Evolutionary conservation across 2,329 filamentous ascomycete species (phyloP).

Genomic region (Alternaria burnsii): DNA sequence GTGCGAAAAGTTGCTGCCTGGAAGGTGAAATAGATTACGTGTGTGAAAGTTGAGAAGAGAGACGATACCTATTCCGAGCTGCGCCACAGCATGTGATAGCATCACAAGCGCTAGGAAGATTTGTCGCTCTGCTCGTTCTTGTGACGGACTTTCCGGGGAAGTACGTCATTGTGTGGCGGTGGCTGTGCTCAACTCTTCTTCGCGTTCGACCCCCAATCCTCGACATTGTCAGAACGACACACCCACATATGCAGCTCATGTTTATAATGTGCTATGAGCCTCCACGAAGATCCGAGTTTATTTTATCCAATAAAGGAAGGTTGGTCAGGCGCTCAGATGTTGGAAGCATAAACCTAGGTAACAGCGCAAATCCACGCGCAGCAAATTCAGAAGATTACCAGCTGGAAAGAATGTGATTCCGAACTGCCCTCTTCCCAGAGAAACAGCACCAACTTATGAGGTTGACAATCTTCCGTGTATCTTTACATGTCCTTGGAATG

Average conservation of each 20-base stretch:
- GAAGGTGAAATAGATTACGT: conserved; percentile 29
- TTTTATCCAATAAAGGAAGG: background rate
- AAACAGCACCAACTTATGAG: background rate
- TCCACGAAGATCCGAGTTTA: background rate
- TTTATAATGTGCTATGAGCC: background rate
- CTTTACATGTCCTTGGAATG: background rate
- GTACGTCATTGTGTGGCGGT: conserved; percentile 26
- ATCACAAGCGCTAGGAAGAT: conserved; percentile 7
- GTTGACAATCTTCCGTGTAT: background rate
- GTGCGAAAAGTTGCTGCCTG: conserved; percentile 45
- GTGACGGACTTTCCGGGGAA: conserved; percentile 1
- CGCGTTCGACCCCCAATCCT: background rate
- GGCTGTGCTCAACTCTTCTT: conserved; percentile 10
- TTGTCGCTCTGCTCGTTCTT: conserved; percentile 8
- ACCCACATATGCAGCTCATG: background rate
- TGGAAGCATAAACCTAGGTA: background rate
- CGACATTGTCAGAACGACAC: background rate
- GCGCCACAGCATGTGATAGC: conserved; percentile 41
- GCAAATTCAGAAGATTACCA: background rate
- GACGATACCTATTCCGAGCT: conserved; percentile 29
- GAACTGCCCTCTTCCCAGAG: background rate
- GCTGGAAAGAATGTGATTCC: background rate
- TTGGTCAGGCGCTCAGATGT: background rate
- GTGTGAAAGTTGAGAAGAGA: conserved; percentile 18
- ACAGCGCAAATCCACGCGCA: background rate